Base-by-base conservation (phyloP, 2,329 filamentous ascomycete species). In the Aspergillus ruber region DNA sequence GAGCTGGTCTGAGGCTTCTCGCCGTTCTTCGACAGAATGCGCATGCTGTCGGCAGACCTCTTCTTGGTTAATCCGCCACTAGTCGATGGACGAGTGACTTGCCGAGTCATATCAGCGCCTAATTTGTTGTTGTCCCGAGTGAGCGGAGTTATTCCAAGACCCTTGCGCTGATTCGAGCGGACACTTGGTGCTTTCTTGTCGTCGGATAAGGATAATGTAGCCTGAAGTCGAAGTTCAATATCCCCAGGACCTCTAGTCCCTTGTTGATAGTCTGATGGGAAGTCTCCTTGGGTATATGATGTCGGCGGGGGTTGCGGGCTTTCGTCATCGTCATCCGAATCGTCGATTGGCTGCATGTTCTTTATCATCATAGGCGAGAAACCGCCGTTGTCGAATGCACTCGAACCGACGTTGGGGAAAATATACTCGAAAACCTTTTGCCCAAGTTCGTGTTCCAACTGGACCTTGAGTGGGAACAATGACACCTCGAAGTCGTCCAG, bases 401-500 rank as follows among this genome's bases (percentile, higher is more conserved):
- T 64, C 67, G 79, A 69, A 66, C 84, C 84, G 56, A 88, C 81
- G 9, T 86, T 88, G 0, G 93, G 94, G 74, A 98, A 98, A 57
- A 98, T 89, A 68, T 98, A 98, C 70, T 96, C 90, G 57, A 98
- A 95, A 2, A 98, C 75, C 56, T 86, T 89, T 71, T 94, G 91
- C 40, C 90, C 91, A 43, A 95, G 84, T 58, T 97, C 90, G 32
- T 84, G 85, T 68, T 98, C 93, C 32, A 98, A 76, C 65, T 98
- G 93, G 18, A 98, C 84, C 67, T 90, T 94, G 65, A 98, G 80
- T 0, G 93, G 94, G 66, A 94, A 90, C 17, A 98, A 74, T 47
- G 90, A 89, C 47, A 98, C 88, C 67, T 97, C 90, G 61, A 98
- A 98, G 60, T 94, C 87, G 58, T 97, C 91, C 76, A 98, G 88